Evolutionary conservation across 2,329 filamentous ascomycete genomes (phyloP).

Genomic region (Geosmithia putterillii): DNA sequence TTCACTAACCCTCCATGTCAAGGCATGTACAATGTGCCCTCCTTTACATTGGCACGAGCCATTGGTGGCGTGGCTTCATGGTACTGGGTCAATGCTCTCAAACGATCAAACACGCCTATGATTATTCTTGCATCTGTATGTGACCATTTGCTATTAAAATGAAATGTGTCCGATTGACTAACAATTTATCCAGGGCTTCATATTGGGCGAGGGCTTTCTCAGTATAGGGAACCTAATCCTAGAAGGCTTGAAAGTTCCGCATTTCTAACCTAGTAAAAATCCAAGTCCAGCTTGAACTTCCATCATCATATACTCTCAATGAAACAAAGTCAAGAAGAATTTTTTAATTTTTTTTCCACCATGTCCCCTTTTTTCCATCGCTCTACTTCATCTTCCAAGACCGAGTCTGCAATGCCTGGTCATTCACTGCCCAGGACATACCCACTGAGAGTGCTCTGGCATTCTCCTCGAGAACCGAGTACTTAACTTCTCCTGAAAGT

Average conservation of each 20-base stretch:
- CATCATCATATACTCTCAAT: not conserved
- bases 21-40: conserved; percentile 97
- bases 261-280: conserved; percentile 34
- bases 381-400: conserved; percentile 36
- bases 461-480: conserved; percentile 56
- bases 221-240: conserved; percentile 83
- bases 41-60: conserved; percentile 82
- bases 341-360: not conserved
- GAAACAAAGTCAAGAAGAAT: not conserved
- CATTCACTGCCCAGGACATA: conserved; percentile 45
- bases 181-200: conserved; percentile 50
- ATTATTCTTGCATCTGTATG: conserved; percentile 71
- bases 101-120: conserved; percentile 56
- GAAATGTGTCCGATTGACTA: not conserved
- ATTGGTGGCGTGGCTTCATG: conserved; percentile 64
- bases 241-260: conserved; percentile 65
- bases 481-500: conserved; percentile 57
- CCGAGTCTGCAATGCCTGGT: conserved; percentile 27
- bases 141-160: conserved; percentile 3
- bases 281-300: not conserved
- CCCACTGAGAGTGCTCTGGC: conserved; percentile 56
- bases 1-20: not conserved
- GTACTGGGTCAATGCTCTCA: conserved; percentile 55
- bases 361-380: not conserved
- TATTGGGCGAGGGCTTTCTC: conserved; percentile 81